phyloP scores from a whole-genome alignment of 2,329 filamentous ascomycete genomes.

The Penicillium sp. region DNA sequence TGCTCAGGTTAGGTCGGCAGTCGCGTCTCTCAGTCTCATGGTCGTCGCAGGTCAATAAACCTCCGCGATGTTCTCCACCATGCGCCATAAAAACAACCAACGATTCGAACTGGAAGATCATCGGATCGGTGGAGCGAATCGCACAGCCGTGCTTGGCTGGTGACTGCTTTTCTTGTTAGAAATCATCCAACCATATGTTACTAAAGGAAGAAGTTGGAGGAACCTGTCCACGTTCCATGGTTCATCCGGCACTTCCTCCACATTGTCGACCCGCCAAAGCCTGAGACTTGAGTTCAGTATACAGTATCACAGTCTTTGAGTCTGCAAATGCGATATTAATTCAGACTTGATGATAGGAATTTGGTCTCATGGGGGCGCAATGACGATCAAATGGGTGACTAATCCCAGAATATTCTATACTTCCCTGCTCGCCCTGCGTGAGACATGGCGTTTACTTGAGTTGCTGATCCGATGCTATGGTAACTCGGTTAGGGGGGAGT shows the following conservation, averaged over 20 bases:
- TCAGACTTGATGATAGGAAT: neutral
- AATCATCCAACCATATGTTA: conserved; percentile 22
- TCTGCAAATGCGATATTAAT: too few species aligned
- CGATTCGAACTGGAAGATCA: neutral
- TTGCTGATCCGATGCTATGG: conserved; percentile 10
- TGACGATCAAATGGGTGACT: neutral
- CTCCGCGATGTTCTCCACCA: conserved; percentile 11
- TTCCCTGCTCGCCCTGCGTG: conserved; percentile 3
- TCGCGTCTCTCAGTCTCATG: conserved; percentile 1
- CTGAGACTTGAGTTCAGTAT: neutral
- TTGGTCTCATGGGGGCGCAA: neutral
- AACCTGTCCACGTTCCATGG: conserved; percentile 9
- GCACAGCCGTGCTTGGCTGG: conserved; percentile 14
- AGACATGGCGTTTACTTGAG: conserved; percentile 21
- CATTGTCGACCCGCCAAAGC: neutral
- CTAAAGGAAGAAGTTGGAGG: neutral
- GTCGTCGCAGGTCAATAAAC: neutral
- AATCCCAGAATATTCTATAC: neutral
- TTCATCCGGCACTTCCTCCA: neutral
- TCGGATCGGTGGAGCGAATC: conserved; percentile 22
- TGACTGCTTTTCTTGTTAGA: conserved; percentile 13
- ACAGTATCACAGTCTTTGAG: too few species aligned
- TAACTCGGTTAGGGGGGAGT: neutral
- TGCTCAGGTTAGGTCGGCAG: neutral
- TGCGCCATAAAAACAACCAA: conserved; percentile 2